Evolutionary conservation across 2,329 filamentous ascomycete genomes (phyloP).

Genomic region (Diaporthe ilicicola): DNA sequence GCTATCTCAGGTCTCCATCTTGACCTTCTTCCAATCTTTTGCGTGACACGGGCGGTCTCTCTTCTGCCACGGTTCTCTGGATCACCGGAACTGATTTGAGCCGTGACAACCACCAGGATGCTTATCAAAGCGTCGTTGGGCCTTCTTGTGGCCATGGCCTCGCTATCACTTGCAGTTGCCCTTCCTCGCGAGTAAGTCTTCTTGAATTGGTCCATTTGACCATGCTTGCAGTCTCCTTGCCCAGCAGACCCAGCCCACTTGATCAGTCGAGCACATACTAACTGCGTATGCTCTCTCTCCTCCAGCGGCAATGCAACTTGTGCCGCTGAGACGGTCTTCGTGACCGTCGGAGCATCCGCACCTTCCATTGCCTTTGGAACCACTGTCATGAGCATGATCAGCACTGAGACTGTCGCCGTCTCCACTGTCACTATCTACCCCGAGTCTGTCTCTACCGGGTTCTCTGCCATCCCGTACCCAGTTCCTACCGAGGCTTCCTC

Average conservation of each 20-base stretch:
- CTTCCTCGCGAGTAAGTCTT: conserved; percentile 46
- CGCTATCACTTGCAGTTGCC: conserved; percentile 45
- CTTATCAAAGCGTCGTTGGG: conserved; percentile 47
- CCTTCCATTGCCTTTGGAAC: conserved; percentile 29
- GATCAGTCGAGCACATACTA: conserved; percentile 31
- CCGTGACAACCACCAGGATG: conserved; percentile 44
- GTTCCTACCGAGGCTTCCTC: conserved; percentile 4
- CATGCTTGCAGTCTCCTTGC: conserved; percentile 14
- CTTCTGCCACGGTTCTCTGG: not conserved
- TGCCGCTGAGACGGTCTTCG: conserved; percentile 54
- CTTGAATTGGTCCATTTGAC: not conserved
- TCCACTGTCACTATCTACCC: conserved; percentile 37
- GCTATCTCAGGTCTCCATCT: not conserved
- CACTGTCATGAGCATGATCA: conserved; percentile 31
- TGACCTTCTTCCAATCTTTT: not conserved
- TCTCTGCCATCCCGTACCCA: conserved; percentile 15
- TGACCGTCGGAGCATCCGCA: conserved; percentile 51
- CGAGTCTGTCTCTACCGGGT: conserved; percentile 5
- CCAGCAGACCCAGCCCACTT: conserved; percentile 27
- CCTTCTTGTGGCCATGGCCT: conserved; percentile 46
- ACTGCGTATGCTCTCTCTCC: not conserved
- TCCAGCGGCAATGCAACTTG: conserved; percentile 46
- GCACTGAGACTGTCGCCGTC: conserved; percentile 33
- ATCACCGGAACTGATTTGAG: not conserved
- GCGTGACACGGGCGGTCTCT: not conserved